Conservation (phyloP, 306 rosid genomes). For the Quillaja saponaria region DNA sequence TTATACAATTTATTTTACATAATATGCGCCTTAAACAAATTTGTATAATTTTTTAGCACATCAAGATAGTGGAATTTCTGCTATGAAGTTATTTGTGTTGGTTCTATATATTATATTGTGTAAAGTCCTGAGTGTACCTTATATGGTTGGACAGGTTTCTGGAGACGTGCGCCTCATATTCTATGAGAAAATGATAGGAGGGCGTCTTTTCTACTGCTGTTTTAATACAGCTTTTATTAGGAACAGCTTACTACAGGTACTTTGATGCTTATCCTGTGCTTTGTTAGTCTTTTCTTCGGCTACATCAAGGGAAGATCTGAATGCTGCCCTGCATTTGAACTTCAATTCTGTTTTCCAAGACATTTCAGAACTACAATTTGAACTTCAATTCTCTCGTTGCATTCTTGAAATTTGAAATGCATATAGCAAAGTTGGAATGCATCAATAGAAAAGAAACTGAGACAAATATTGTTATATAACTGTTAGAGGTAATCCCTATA, state of each 20-base stretch:
- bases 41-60: neutral
- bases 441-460: no score
- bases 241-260: constrained; percentile 85
- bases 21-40: neutral
- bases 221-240: constrained; percentile 85
- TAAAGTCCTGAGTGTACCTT: constrained; percentile 11
- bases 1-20: no score
- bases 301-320: constrained; percentile 14
- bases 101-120: constrained; percentile 5
- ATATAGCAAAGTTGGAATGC: no score
- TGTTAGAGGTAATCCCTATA: no score
- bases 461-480: no score
- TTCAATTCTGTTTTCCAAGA: no score
- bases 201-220: constrained; percentile 92
- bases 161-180: constrained; percentile 90
- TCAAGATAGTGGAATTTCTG: neutral
- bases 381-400: no score
- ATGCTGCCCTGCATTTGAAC: constrained; percentile 3
- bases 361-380: neutral
- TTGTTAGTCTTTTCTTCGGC: constrained; percentile 9
- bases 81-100: constrained; percentile 1
- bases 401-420: no score
- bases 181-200: constrained; percentile 86
- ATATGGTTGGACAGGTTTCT: constrained; percentile 53
- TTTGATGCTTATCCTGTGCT: constrained; percentile 18